Evolutionary conservation across 2,329 filamentous ascomycete species (phyloP).

Genomic region (Phaeosphaeriaceae sp.): DNA sequence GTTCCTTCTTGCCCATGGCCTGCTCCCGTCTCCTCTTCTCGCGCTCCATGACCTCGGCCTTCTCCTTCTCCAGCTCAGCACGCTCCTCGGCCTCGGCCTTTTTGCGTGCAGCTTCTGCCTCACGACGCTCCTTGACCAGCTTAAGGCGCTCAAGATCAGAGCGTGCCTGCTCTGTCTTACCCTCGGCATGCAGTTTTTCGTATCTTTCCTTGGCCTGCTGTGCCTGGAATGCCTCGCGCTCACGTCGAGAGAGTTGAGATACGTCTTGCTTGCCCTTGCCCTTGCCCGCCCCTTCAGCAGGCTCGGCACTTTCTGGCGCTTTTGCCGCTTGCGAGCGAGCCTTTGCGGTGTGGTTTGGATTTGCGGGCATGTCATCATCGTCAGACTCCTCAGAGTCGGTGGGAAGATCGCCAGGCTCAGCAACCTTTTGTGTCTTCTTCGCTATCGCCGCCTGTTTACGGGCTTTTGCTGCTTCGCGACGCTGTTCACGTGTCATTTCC

Average conservation of each 20-base stretch:
- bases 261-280: constrained; percentile 61
- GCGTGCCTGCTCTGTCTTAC: constrained; percentile 95
- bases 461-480: constrained; percentile 84
- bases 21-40: constrained; percentile 57
- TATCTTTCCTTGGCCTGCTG: constrained; percentile 89
- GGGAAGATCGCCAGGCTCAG: constrained; percentile 86
- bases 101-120: constrained; percentile 81
- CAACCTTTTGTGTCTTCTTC: constrained; percentile 70
- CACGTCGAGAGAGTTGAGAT: constrained; percentile 68
- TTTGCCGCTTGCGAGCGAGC: constrained; percentile 70
- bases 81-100: constrained; percentile 66
- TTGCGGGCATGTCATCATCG: constrained; percentile 75
- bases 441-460: constrained; percentile 89
- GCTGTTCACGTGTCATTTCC: constrained; percentile 81
- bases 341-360: constrained; percentile 82
- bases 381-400: constrained; percentile 70
- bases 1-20: constrained; percentile 54
- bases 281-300: constrained; percentile 57
- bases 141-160: constrained; percentile 84
- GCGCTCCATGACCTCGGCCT: constrained; percentile 56
- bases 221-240: constrained; percentile 82
- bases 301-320: constrained; percentile 56
- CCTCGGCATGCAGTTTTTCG: constrained; percentile 87
- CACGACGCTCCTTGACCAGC: constrained; percentile 84
- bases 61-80: constrained; percentile 63